These are phyloP conservation scores for Alnus rubra DNA, from an alignment of 306 rosid species.

Conservation along the genomic window DNA sequence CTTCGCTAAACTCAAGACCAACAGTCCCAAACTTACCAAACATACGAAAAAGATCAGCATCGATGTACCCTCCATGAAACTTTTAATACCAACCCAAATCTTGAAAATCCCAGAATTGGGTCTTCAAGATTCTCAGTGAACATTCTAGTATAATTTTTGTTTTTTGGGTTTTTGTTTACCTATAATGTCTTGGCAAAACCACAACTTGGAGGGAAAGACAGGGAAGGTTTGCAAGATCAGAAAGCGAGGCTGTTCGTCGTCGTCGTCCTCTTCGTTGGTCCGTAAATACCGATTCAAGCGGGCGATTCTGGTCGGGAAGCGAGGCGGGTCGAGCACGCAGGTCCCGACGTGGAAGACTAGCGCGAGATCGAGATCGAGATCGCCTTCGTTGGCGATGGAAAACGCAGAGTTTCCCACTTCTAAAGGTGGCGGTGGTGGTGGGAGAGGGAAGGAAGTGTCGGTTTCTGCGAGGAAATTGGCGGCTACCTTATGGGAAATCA, in stretches of 20 bases:
- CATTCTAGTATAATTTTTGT: background rate
- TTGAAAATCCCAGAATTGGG: slow-evolving; percentile 20
- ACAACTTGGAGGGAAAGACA: slow-evolving; percentile 5
- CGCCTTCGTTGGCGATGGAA: slow-evolving; percentile 23
- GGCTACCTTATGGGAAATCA: slow-evolving; percentile 79
- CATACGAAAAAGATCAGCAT: slow-evolving; percentile 6
- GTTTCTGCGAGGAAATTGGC: slow-evolving; percentile 77
- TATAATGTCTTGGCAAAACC: slow-evolving; percentile 55
- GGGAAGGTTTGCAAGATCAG: slow-evolving; percentile 54
- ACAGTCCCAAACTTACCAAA: slow-evolving; percentile 42
- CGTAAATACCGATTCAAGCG: slow-evolving; percentile 55
- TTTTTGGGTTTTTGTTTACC: background rate
- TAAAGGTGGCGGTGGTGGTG: slow-evolving; percentile 33
- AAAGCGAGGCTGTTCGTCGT: slow-evolving; percentile 61
- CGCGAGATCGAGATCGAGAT: background rate
- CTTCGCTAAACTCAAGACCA: slow-evolving; percentile 61
- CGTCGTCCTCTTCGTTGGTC: slow-evolving; percentile 57
- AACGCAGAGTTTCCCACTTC: slow-evolving; percentile 19
- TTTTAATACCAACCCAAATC: slow-evolving; percentile 19
- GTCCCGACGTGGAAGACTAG: slow-evolving; percentile 72
- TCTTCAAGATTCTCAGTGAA: slow-evolving; percentile 26
- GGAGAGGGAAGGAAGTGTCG: slow-evolving; percentile 49
- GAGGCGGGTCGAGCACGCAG: slow-evolving; percentile 67
- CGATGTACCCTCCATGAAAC: background rate
- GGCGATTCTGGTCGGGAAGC: slow-evolving; percentile 50